Evolutionary conservation across 208 protist genomes (phyloP).

Genomic region (Vickermania spadyakhi): DNA sequence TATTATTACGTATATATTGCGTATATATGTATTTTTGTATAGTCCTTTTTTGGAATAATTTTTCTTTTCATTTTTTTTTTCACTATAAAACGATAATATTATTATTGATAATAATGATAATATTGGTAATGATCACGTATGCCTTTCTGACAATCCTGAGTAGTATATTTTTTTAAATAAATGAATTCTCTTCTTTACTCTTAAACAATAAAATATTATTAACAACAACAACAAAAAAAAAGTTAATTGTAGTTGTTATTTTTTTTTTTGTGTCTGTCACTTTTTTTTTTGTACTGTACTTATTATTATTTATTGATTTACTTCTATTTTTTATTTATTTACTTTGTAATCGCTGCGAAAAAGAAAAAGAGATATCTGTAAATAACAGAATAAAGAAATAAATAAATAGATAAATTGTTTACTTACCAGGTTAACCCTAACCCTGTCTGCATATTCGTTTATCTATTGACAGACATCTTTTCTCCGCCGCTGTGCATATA

Average conservation of each 20-base stretch:
- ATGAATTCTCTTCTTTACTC: not conserved
- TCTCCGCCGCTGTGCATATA: too few species aligned
- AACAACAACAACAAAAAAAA: slow-evolving; percentile 3
- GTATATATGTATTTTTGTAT: too few species aligned
- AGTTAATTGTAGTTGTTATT: slow-evolving; percentile 7
- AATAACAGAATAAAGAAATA: too few species aligned
- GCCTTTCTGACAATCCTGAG: too few species aligned
- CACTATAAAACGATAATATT: too few species aligned
- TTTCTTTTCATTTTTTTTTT: not conserved
- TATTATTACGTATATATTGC: too few species aligned
- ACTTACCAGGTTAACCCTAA: not conserved
- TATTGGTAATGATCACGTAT: too few species aligned
- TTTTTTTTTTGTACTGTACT: not conserved
- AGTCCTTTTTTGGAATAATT: slow-evolving; percentile 1
- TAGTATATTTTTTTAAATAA: slow-evolving; percentile 2
- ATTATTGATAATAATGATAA: too few species aligned
- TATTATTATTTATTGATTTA: not conserved
- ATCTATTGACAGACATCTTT: too few species aligned
- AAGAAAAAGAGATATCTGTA: too few species aligned
- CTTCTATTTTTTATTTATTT: slow-evolving; percentile 1
- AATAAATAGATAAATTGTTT: too few species aligned
- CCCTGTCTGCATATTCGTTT: too few species aligned
- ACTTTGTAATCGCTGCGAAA: not conserved
- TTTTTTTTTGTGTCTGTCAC: not conserved
- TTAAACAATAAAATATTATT: slow-evolving; percentile 8